phyloP scores from a whole-genome alignment of 495 filamentous ascomycete species.

The Cryomyces minteri region DNA sequence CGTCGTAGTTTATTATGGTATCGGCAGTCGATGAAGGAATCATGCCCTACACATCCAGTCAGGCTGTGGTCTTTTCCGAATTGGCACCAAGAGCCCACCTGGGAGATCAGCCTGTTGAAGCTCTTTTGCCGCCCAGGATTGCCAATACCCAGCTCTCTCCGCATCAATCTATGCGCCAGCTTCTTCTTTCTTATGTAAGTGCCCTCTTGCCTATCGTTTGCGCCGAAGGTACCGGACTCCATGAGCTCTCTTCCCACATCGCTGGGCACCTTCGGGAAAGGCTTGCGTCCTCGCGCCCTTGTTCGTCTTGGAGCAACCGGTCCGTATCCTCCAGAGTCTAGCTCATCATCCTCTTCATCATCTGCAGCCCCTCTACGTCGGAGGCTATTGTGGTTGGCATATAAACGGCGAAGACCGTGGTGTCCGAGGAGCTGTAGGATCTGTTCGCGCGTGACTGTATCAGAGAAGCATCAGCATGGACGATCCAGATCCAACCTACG shows the following conservation, averaged over 20 bases:
- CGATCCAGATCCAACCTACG: neutral
- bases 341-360: conserved; percentile 23
- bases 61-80: neutral
- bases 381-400: conserved; percentile 14
- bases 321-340: conserved; percentile 6
- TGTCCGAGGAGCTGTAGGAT: conserved; percentile 23
- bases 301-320: conserved; percentile 2
- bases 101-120: conserved; percentile 36
- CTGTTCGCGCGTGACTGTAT: conserved; percentile 21
- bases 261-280: conserved; percentile 61
- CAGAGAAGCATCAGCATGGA: conserved; percentile 1
- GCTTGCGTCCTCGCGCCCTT: conserved; percentile 8
- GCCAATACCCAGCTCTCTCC: conserved; percentile 58
- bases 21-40: conserved; percentile 60
- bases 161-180: conserved; percentile 49
- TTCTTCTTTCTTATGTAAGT: conserved; percentile 35
- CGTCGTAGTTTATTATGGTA: conserved; percentile 71
- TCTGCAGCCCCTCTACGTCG: conserved; percentile 23
- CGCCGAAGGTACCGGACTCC: conserved; percentile 61
- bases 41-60: conserved; percentile 24
- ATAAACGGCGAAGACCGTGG: conserved; percentile 20
- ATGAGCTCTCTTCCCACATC: conserved; percentile 59
- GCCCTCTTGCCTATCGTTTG: conserved; percentile 32
- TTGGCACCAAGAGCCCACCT: neutral
- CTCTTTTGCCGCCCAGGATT: conserved; percentile 30